These are phyloP conservation scores for Beverwykella pulmonaria DNA, from an alignment of 495 filamentous ascomycete genomes.

Conservation along the genomic window DNA sequence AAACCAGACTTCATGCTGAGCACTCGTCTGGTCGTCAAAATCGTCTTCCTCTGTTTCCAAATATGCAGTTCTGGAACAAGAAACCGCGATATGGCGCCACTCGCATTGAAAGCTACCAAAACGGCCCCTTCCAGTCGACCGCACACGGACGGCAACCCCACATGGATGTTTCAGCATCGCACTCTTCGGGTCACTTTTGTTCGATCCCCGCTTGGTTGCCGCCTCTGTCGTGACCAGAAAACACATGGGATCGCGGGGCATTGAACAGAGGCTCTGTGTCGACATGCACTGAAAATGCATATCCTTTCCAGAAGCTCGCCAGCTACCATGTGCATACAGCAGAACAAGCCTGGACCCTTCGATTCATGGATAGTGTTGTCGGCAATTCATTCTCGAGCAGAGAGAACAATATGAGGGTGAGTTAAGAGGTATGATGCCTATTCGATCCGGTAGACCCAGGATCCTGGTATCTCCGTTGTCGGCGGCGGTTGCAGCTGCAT, in stretches of 20 bases:
- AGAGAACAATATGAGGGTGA: not conserved
- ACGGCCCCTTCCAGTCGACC: slow-evolving; percentile 14
- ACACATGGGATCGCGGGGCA: slow-evolving; percentile 9
- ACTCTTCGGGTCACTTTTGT: slow-evolving; percentile 16
- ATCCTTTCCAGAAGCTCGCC: not conserved
- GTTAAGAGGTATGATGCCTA: not conserved
- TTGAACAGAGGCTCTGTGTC: slow-evolving; percentile 2
- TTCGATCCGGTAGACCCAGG: too few species aligned
- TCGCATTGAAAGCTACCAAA: slow-evolving; percentile 29
- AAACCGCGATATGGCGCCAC: slow-evolving; percentile 21
- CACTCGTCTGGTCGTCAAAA: not conserved
- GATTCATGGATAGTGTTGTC: not conserved
- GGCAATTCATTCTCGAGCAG: not conserved
- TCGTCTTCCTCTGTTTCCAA: slow-evolving; percentile 17
- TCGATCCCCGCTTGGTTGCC: slow-evolving; percentile 1
- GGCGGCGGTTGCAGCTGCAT: not conserved
- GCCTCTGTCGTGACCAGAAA: slow-evolving; percentile 22
- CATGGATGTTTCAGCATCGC: slow-evolving; percentile 30
- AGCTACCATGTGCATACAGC: not conserved
- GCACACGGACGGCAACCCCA: slow-evolving; percentile 23
- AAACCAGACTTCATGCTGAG: not conserved
- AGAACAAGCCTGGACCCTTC: not conserved
- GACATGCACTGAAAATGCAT: slow-evolving; percentile 10
- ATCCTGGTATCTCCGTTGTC: not conserved
- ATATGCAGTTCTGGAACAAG: slow-evolving; percentile 24